Evolutionary conservation across 164 flowering plant species (phyloP).

Genomic region (Vitis riparia): DNA sequence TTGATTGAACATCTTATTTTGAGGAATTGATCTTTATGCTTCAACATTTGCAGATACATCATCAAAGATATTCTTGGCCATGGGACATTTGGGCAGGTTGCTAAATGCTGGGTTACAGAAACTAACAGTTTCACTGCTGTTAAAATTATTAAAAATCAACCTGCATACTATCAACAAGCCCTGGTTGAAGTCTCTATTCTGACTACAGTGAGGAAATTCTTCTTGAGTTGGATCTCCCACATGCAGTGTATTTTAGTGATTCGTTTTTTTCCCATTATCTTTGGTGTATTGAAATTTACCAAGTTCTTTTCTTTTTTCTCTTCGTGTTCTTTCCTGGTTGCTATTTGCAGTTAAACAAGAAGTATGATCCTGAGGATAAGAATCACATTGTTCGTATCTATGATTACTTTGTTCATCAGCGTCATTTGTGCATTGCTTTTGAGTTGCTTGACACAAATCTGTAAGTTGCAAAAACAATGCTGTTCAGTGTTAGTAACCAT

Average conservation of each 20-base stretch:
- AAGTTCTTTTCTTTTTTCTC: background rate
- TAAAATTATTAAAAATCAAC: constrained; percentile 92
- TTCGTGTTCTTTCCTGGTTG: constrained; percentile 5
- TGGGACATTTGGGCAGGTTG: constrained; percentile 99
- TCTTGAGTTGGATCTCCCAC: background rate
- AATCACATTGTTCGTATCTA: constrained; percentile 97
- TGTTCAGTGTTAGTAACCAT: background rate
- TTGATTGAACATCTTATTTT: background rate
- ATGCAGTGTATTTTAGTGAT: background rate
- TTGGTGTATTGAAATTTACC: too few relatives aligned
- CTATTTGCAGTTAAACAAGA: constrained; percentile 72
- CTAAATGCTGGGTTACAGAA: constrained; percentile 91
- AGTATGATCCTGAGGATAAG: constrained; percentile 93
- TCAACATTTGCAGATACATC: constrained; percentile 54
- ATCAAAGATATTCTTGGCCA: constrained; percentile 98
- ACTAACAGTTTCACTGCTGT: constrained; percentile 80
- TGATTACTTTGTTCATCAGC: constrained; percentile 83
- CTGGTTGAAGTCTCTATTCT: constrained; percentile 94
- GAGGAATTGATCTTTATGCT: background rate
- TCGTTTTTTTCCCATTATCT: too few relatives aligned
- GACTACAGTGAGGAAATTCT: constrained; percentile 50
- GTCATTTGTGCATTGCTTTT: constrained; percentile 92
- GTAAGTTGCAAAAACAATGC: constrained; percentile 48
- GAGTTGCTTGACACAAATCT: constrained; percentile 90
- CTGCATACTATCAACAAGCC: constrained; percentile 97